Evolutionary conservation across 2,329 filamentous ascomycete species (phyloP).

Genomic region (Alternaria metachromatica): DNA sequence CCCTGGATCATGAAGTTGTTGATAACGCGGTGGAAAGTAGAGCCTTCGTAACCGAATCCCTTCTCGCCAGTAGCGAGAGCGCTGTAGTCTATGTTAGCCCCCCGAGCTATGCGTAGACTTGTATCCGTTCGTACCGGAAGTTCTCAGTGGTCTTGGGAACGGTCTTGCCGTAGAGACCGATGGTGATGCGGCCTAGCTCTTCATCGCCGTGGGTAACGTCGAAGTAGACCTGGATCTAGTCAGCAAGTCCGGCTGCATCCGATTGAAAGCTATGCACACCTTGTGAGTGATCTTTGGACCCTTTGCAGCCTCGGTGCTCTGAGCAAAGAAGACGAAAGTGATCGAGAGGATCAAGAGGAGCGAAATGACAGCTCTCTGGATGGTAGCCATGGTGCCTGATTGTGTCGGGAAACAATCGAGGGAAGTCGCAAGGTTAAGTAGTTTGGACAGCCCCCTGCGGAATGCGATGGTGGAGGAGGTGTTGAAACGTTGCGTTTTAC

Average conservation of each 20-base stretch:
- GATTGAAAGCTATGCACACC: constrained; percentile 53
- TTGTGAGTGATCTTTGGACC: constrained; percentile 96
- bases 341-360: constrained; percentile 78
- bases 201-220: constrained; percentile 81
- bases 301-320: constrained; percentile 54
- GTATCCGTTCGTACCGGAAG: constrained; percentile 56
- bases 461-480: constrained; percentile 16
- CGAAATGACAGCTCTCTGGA: constrained; percentile 74
- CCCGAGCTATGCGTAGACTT: background rate
- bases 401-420: constrained; percentile 22
- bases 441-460: constrained; percentile 23
- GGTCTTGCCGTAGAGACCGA: constrained; percentile 87
- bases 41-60: constrained; percentile 82
- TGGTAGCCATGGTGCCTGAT: constrained; percentile 70
- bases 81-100: constrained; percentile 56
- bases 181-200: constrained; percentile 74
- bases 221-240: constrained; percentile 70
- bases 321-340: constrained; percentile 47
- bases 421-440: constrained; percentile 33
- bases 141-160: constrained; percentile 77
- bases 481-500: constrained; percentile 46
- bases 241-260: background rate
- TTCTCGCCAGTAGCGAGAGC: constrained; percentile 85
- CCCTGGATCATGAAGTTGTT: constrained; percentile 92
- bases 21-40: constrained; percentile 88